Percentiles rank a stretch among this genome's conserved stretches.
These are phyloP conservation scores for Acanthamoeba polyphaga DNA, from an alignment of 208 protist genomes.

Conservation along the genomic window DNA sequence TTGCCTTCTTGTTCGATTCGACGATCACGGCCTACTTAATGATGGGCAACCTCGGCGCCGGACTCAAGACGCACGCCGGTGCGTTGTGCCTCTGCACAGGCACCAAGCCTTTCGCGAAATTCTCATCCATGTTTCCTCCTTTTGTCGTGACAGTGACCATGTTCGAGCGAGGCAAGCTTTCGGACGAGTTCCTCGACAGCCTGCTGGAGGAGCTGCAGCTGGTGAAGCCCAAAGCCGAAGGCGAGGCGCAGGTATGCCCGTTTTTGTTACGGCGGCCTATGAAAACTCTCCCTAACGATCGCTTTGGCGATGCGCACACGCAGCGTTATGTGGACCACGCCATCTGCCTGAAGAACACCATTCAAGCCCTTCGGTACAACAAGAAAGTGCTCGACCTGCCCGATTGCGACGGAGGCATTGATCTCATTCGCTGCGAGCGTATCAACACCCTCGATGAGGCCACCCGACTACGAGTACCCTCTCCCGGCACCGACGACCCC, in stretches of 20 bases:
- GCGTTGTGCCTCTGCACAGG: not conserved
- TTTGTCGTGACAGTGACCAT: constrained; percentile 85
- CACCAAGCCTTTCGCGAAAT: not conserved
- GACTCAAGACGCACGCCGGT: constrained; percentile 89
- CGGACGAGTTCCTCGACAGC: constrained; percentile 88
- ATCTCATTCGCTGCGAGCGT: constrained; percentile 85
- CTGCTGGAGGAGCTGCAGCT: constrained; percentile 88
- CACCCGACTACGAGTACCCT: constrained; percentile 77
- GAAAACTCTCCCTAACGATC: too few relatives aligned
- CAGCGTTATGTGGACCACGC: constrained; percentile 81
- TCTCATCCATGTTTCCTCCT: not conserved
- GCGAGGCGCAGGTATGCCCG: constrained; percentile 72
- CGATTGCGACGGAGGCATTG: constrained; percentile 77
- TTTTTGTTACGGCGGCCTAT: too few relatives aligned
- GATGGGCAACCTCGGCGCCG: constrained; percentile 97
- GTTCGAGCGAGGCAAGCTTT: constrained; percentile 91
- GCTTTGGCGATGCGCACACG: not conserved
- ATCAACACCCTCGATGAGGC: constrained; percentile 85
- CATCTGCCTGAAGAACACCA: constrained; percentile 80
- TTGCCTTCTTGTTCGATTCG: constrained; percentile 97
- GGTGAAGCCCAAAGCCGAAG: constrained; percentile 73
- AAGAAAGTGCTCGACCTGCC: not conserved
- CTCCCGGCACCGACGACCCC: not conserved
- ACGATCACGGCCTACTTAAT: constrained; percentile 97
- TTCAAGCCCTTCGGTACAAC: constrained; percentile 78